phyloP scores from a whole-genome alignment of 805 yeast genomes.

The Barnettozyma wickerhamii region DNA sequence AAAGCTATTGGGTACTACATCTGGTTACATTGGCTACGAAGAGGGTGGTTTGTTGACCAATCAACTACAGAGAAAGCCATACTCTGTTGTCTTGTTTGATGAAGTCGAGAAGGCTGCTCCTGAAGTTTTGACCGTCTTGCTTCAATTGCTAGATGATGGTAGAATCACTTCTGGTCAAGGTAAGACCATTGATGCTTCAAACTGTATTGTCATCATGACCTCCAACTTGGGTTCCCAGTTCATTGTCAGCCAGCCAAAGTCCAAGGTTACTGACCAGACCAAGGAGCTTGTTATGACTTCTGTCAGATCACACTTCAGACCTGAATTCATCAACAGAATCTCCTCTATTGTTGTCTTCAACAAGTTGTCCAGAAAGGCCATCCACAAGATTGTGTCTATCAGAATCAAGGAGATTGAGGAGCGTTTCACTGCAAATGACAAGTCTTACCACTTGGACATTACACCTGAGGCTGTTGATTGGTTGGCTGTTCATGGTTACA shows the following conservation, averaged over 20 bases:
- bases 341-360: conserved; percentile 91
- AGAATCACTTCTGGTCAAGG: conserved; percentile 94
- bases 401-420: conserved; percentile 80
- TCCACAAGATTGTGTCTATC: conserved; percentile 84
- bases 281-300: conserved; percentile 77
- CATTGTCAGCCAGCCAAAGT: conserved; percentile 60
- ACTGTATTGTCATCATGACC: conserved; percentile 91
- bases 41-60: conserved; percentile 97
- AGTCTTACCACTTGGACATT: conserved; percentile 67
- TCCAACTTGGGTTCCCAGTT: conserved; percentile 95
- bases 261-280: conserved; percentile 64
- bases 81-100: conserved; percentile 93
- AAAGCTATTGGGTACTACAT: conserved; percentile 93
- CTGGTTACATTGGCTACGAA: conserved; percentile 95
- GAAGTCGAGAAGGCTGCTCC: conserved; percentile 99
- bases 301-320: conserved; percentile 88
- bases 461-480: conserved; percentile 75
- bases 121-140: conserved; percentile 85
- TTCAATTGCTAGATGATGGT: conserved; percentile 95
- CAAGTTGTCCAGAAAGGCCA: conserved; percentile 86
- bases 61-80: conserved; percentile 85
- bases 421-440: conserved; percentile 82
- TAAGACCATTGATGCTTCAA: conserved; percentile 88
- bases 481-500: conserved; percentile 82
- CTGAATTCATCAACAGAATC: conserved; percentile 95